Evolutionary conservation across 2,329 filamentous ascomycete species (phyloP).

Genomic region (Calcarisporium arbuscula): DNA sequence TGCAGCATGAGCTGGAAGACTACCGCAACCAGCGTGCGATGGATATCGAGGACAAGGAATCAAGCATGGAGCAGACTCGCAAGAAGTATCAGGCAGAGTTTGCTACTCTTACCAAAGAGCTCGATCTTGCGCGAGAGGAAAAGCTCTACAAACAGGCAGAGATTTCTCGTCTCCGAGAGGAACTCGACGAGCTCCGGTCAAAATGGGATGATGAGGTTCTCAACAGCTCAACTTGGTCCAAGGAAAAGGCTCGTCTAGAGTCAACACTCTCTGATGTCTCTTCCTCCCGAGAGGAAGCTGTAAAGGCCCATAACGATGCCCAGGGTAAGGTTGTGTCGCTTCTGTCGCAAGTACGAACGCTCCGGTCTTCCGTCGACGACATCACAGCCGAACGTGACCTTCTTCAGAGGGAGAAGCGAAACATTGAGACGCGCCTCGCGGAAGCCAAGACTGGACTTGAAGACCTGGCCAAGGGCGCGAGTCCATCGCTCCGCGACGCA

Average conservation of each 20-base stretch:
- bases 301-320: slow-evolving; percentile 87
- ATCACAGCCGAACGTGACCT: slow-evolving; percentile 77
- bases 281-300: slow-evolving; percentile 88
- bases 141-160: slow-evolving; percentile 79
- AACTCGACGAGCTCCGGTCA: slow-evolving; percentile 86
- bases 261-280: slow-evolving; percentile 83
- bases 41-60: slow-evolving; percentile 95
- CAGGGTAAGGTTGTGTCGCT: slow-evolving; percentile 89
- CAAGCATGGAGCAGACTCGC: slow-evolving; percentile 90
- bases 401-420: slow-evolving; percentile 82
- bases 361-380: slow-evolving; percentile 82
- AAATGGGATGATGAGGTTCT: slow-evolving; percentile 99
- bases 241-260: slow-evolving; percentile 91
- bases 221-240: slow-evolving; percentile 96
- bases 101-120: slow-evolving; percentile 79
- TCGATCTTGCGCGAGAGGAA: slow-evolving; percentile 90
- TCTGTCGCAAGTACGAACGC: slow-evolving; percentile 78
- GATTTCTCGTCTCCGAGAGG: slow-evolving; percentile 83
- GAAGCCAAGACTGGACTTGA: slow-evolving; percentile 87
- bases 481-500: slow-evolving; percentile 80
- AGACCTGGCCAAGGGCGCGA: slow-evolving; percentile 78
- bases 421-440: slow-evolving; percentile 73
- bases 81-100: slow-evolving; percentile 97
- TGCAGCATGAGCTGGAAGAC: slow-evolving; percentile 96
- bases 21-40: slow-evolving; percentile 92